phyloP scores from a whole-genome alignment of 2,329 filamentous ascomycete genomes.

The Fusarium haematococcum region DNA sequence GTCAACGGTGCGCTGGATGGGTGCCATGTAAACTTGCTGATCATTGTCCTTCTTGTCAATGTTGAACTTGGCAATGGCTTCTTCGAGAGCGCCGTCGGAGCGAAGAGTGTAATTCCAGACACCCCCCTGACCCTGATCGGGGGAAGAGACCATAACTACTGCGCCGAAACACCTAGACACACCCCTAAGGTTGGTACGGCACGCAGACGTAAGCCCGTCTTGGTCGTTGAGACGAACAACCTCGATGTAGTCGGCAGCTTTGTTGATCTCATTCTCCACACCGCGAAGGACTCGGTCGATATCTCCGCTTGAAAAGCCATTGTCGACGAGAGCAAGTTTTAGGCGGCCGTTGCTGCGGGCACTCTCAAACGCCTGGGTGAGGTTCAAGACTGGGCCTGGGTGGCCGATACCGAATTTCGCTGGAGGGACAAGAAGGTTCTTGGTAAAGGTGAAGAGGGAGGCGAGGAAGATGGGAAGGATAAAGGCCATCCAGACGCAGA shows the following conservation, averaged over 20 bases:
- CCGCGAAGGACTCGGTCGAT: slow-evolving; percentile 78
- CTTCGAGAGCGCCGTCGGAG: slow-evolving; percentile 74
- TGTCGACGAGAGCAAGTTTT: slow-evolving; percentile 84
- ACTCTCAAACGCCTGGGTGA: slow-evolving; percentile 71
- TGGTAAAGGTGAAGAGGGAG: slow-evolving; percentile 75
- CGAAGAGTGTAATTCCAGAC: slow-evolving; percentile 90
- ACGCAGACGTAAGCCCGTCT: slow-evolving; percentile 70
- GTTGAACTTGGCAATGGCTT: slow-evolving; percentile 71
- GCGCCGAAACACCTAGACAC: slow-evolving; percentile 80
- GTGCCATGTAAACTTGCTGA: slow-evolving; percentile 80
- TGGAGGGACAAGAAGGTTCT: slow-evolving; percentile 85
- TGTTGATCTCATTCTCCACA: slow-evolving; percentile 68
- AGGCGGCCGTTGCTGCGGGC: slow-evolving; percentile 69
- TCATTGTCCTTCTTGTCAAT: slow-evolving; percentile 76
- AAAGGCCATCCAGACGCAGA: slow-evolving; percentile 68
- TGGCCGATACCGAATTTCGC: slow-evolving; percentile 79
- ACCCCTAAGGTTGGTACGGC: slow-evolving; percentile 73
- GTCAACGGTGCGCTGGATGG: slow-evolving; percentile 84
- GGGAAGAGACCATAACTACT: slow-evolving; percentile 80
- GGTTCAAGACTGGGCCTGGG: slow-evolving; percentile 69
- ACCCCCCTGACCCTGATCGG: slow-evolving; percentile 72
- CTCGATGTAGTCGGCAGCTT: slow-evolving; percentile 64
- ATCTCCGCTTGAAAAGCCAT: slow-evolving; percentile 74
- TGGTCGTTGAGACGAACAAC: slow-evolving; percentile 67
- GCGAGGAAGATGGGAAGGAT: slow-evolving; percentile 69